Base-by-base conservation (phyloP, 768 basidiomycete genomes). In the Phlegmacium glaucopus region DNA sequence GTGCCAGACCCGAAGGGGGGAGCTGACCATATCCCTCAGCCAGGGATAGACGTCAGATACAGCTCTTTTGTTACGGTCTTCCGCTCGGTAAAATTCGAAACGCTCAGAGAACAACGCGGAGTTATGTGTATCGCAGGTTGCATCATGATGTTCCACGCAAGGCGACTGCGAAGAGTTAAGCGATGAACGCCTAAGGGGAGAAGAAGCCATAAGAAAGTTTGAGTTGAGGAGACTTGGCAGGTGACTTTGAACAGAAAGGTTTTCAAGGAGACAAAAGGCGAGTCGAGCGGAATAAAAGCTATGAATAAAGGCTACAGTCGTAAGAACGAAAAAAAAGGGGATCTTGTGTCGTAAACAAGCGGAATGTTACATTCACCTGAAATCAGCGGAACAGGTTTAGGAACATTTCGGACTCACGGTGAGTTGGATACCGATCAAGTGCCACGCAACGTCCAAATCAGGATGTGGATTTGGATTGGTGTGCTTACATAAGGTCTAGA, bases 371-470 rank as follows among this genome's bases (percentile, higher is more conserved):
- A 42, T 43, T 27, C 49, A 48, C 37, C 51, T 55, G 51, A 54
- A 55, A 53, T 54, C 53, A 55, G 50, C 52, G 55, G 53, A 59
- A 56, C 53, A 51, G 51, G 51, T 48, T 51, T 53, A 47, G 51
- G 51, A 51, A 47, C 52, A 22, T 3, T 22, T 22, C 22, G 22
- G 45, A 53, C 51, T 49, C 42, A 55, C 47, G 51, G 48, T 52
- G 51, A 42, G 37, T 35, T 30, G 45, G 40, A 48, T 46, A 46
- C 48, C 50, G 48, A 55, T 55, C 50, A 55, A 39, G 27, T 26
- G 16, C 45, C 36, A 17, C 40, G 25, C 35, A 3, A 6, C 32
- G n/a, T 32, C 42, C 34, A 25, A 48, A 28, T 47, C 39, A 27
- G 22, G 38, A 39, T 17, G 16, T 27, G 30, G 30, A 42, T 36